These are phyloP conservation scores for Solanum pinnatisectum DNA, from an alignment of 257 asterid species.

Conservation along the genomic window DNA sequence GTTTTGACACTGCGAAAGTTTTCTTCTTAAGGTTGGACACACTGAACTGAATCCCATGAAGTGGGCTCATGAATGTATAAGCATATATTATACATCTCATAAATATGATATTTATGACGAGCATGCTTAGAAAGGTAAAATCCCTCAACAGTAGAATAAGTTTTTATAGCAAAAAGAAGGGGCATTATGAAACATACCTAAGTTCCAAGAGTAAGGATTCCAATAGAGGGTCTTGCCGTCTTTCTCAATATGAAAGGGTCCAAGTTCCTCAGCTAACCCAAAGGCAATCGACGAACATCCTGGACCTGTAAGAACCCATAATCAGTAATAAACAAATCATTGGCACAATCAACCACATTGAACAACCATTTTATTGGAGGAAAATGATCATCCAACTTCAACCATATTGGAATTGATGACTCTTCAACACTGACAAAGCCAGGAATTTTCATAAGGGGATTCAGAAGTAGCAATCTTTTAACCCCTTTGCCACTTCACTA, in stretches of 20 bases:
- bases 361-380: neutral
- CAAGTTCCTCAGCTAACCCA: constrained; percentile 94
- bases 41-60: neutral
- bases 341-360: neutral
- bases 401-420: neutral
- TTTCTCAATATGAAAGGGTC: constrained; percentile 90
- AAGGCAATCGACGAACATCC: constrained; percentile 92
- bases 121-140: neutral
- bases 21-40: neutral
- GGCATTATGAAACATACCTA: constrained; percentile 35
- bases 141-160: neutral
- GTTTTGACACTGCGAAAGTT: neutral
- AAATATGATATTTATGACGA: neutral
- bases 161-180: neutral
- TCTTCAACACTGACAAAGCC: neutral
- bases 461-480: neutral
- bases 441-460: neutral
- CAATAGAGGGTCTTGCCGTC: constrained; percentile 82
- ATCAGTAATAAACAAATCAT: constrained; percentile 3
- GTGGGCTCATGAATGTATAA: neutral
- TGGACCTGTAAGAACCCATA: constrained; percentile 49
- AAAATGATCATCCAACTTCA: neutral
- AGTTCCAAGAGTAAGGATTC: constrained; percentile 88
- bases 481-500: neutral
- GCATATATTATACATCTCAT: neutral